phyloP scores from a whole-genome alignment of 2,329 filamentous ascomycete genomes.

The Chrysosporium keratinophilum region DNA sequence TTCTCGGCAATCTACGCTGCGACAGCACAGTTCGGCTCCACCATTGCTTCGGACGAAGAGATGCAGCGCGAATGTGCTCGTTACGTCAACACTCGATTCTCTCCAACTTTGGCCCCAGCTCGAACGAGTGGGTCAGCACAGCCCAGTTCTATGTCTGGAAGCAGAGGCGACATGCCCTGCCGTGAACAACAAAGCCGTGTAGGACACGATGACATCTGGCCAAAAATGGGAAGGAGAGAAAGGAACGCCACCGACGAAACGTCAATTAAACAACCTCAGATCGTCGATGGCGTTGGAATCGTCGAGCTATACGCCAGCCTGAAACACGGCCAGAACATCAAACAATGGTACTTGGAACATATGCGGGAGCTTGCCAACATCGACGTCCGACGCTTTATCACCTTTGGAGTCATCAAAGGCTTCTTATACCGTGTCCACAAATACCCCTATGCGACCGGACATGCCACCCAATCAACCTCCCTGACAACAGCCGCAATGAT shows the following conservation, averaged over 20 bases:
- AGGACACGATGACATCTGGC: conserved; percentile 36
- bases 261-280: conserved; percentile 4
- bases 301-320: conserved; percentile 80
- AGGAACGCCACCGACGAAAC: conserved; percentile 8
- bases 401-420: conserved; percentile 92
- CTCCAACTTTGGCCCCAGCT: conserved; percentile 23
- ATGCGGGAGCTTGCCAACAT: conserved; percentile 62
- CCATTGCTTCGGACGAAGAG: conserved; percentile 62
- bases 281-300: conserved; percentile 43
- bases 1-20: conserved; percentile 86
- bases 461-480: conserved; percentile 22
- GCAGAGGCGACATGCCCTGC: not conserved
- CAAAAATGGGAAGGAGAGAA: conserved; percentile 28
- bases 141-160: not conserved
- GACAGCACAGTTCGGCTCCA: conserved; percentile 61
- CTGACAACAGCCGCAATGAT: conserved; percentile 14
- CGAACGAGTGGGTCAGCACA: conserved; percentile 15
- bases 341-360: conserved; percentile 74
- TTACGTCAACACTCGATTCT: conserved; percentile 58
- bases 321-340: conserved; percentile 69
- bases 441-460: conserved; percentile 54
- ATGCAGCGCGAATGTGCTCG: conserved; percentile 80
- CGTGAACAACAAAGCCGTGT: conserved; percentile 17
- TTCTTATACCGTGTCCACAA: conserved; percentile 88
- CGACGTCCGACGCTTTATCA: conserved; percentile 82